A percentile compares a stretch with the other conserved stretches of the same genome.
Evolutionary conservation across 495 filamentous ascomycete genomes (phyloP).

Genomic region (Daldinia bambusicola): DNA sequence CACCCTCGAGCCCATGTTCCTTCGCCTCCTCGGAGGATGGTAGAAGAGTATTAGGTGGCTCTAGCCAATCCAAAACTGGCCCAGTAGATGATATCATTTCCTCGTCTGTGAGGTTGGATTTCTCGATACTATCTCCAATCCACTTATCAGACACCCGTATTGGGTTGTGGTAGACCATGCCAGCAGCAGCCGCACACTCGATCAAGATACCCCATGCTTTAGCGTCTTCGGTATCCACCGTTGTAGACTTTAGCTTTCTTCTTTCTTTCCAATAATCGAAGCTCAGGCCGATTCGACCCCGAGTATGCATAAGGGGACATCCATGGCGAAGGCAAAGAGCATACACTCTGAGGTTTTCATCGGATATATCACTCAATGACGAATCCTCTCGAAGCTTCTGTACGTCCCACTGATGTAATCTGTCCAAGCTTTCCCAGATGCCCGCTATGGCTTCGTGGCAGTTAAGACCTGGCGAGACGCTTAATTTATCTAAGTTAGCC

Average conservation of each 20-base stretch:
- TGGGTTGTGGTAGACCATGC: slow-evolving; percentile 63
- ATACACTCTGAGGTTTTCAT: slow-evolving; percentile 62
- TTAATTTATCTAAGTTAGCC: slow-evolving; percentile 81
- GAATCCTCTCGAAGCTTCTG: slow-evolving; percentile 67
- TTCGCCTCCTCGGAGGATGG: slow-evolving; percentile 54
- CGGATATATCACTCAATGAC: slow-evolving; percentile 55
- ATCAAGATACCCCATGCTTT: slow-evolving; percentile 70
- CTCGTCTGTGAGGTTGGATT: slow-evolving; percentile 53
- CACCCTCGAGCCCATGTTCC: slow-evolving; percentile 48
- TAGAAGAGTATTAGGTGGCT: slow-evolving; percentile 62
- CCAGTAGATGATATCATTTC: slow-evolving; percentile 56
- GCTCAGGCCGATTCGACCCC: slow-evolving; percentile 75
- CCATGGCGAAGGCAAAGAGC: slow-evolving; percentile 77
- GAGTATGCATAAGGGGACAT: slow-evolving; percentile 79
- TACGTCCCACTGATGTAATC: slow-evolving; percentile 73
- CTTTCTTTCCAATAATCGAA: slow-evolving; percentile 88
- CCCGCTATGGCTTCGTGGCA: slow-evolving; percentile 91
- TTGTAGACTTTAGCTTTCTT: slow-evolving; percentile 58
- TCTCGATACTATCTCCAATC: slow-evolving; percentile 70
- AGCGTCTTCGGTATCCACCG: slow-evolving; percentile 44
- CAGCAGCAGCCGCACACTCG: slow-evolving; percentile 65
- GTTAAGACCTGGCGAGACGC: slow-evolving; percentile 75
- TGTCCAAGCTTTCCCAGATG: slow-evolving; percentile 72
- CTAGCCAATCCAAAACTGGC: slow-evolving; percentile 72
- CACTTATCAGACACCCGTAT: slow-evolving; percentile 74